Conservation (phyloP, 2,329 filamentous ascomycete species). For the Chrysoporthe puriensis region DNA sequence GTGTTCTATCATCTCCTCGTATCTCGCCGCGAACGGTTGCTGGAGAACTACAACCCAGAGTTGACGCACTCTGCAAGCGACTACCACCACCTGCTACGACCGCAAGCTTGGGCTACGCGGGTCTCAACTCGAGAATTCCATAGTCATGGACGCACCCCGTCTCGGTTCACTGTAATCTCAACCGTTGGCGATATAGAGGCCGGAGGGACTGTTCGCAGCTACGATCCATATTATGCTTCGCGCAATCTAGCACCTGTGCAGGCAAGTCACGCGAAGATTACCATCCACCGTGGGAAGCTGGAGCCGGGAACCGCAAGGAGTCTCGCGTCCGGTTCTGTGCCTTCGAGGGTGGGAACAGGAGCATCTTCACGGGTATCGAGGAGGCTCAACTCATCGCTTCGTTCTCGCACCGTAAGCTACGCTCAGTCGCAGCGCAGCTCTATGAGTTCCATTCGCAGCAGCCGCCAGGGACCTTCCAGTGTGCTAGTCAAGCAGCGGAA, state of each 20-base stretch:
- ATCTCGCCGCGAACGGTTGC: constrained; percentile 79
- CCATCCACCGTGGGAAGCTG: constrained; percentile 59
- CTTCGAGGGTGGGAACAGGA: constrained; percentile 25
- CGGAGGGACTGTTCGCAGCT: constrained; percentile 62
- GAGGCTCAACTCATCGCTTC: constrained; percentile 23
- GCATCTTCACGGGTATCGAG: constrained; percentile 30
- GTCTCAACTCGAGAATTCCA: constrained; percentile 66
- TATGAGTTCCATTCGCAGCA: constrained; percentile 55
- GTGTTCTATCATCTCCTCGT: constrained; percentile 86
- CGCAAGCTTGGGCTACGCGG: constrained; percentile 60
- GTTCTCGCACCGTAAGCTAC: constrained; percentile 30
- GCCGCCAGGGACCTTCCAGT: constrained; percentile 45
- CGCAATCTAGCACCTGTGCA: constrained; percentile 50
- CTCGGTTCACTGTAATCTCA: constrained; percentile 68
- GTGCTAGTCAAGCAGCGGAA: constrained; percentile 50
- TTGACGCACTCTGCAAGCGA: constrained; percentile 88
- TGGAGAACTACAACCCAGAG: constrained; percentile 84
- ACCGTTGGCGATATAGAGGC: constrained; percentile 58
- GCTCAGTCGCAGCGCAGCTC: constrained; percentile 46
- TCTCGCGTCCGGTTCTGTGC: constrained; percentile 40
- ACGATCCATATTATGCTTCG: constrained; percentile 82
- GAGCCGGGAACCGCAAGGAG: constrained; percentile 38
- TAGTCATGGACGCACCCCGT: constrained; percentile 58
- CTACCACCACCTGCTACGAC: constrained; percentile 74
- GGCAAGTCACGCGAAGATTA: constrained; percentile 67